These are phyloP conservation scores for Entonaema liquescens DNA, from an alignment of 495 filamentous ascomycete genomes.

Conservation along the genomic window DNA sequence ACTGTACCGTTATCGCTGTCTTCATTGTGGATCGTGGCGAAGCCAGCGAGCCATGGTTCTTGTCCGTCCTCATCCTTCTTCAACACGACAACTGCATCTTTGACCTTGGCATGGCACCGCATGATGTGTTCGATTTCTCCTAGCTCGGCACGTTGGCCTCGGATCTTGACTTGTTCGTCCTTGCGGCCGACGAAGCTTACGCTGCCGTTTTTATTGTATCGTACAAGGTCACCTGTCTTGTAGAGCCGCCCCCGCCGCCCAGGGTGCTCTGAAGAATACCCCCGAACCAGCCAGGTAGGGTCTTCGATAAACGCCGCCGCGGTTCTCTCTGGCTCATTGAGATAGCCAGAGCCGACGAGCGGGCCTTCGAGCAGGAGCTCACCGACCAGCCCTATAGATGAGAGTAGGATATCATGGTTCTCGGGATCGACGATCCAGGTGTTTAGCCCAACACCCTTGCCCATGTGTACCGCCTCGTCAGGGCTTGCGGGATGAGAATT, in stretches of 20 bases:
- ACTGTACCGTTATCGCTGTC: too few relatives aligned
- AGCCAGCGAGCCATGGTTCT: too few relatives aligned
- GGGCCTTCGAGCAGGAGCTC: background rate
- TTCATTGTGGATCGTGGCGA: too few relatives aligned
- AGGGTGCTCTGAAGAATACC: too few relatives aligned
- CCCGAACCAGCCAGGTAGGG: background rate
- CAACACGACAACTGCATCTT: too few relatives aligned
- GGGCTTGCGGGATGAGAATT: too few relatives aligned
- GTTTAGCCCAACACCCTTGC: background rate
- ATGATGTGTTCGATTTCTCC: constrained; percentile 7
- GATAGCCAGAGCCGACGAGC: background rate
- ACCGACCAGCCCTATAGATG: background rate
- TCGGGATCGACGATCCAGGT: background rate
- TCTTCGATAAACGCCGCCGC: background rate
- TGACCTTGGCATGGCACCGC: too few relatives aligned
- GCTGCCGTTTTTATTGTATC: background rate
- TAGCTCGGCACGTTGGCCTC: constrained; percentile 1
- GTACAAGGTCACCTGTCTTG: constrained; percentile 1
- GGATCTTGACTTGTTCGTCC: constrained; percentile 11
- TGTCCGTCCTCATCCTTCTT: too few relatives aligned
- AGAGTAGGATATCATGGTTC: background rate
- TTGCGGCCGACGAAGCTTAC: background rate
- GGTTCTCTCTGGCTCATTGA: background rate
- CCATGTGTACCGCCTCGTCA: too few relatives aligned
- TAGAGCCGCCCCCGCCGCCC: background rate